Percentiles rank a stretch among this genome's conserved stretches.
Conservation (phyloP, 768 basidiomycete species). For the Pluteus cervinus region DNA sequence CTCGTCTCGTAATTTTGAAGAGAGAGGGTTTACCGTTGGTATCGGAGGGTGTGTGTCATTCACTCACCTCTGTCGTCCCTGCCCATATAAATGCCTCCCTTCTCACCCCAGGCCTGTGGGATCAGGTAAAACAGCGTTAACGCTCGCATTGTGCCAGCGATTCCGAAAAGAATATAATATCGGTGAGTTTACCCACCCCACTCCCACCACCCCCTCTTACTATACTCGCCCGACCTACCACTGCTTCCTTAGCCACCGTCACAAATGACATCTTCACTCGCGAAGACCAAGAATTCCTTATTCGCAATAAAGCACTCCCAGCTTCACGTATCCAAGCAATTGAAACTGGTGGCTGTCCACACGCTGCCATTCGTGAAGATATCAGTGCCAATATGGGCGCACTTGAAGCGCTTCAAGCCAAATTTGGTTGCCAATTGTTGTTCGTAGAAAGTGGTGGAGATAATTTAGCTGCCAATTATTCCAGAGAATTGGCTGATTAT, state of each 20-base stretch:
- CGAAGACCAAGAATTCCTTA: slow-evolving; percentile 97
- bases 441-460: slow-evolving; percentile 97
- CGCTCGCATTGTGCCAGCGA: slow-evolving; percentile 80
- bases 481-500: slow-evolving; percentile 93
- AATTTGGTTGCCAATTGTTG: slow-evolving; percentile 84
- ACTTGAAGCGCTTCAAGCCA: slow-evolving; percentile 88
- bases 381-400: slow-evolving; percentile 97
- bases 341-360: slow-evolving; percentile 97
- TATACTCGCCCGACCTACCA: slow-evolving; percentile 6
- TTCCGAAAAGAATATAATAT: slow-evolving; percentile 86
- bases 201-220: slow-evolving; percentile 4
- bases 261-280: slow-evolving; percentile 99
- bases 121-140: slow-evolving; percentile 94
- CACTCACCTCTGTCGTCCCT: no score
- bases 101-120: slow-evolving; percentile 95
- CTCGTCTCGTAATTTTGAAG: slow-evolving; percentile 74
- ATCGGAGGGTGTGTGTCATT: slow-evolving; percentile 89
- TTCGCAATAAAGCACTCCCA: slow-evolving; percentile 85
- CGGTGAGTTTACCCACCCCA: slow-evolving; percentile 40
- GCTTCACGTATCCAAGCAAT: slow-evolving; percentile 86
- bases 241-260: slow-evolving; percentile 61
- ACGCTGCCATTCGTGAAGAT: slow-evolving; percentile 97
- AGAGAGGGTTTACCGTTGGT: slow-evolving; percentile 95
- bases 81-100: no score
- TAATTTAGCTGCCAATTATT: slow-evolving; percentile 96